Base-by-base conservation (phyloP, 148 eudicot genomes). In the Bassia scoparia region DNA sequence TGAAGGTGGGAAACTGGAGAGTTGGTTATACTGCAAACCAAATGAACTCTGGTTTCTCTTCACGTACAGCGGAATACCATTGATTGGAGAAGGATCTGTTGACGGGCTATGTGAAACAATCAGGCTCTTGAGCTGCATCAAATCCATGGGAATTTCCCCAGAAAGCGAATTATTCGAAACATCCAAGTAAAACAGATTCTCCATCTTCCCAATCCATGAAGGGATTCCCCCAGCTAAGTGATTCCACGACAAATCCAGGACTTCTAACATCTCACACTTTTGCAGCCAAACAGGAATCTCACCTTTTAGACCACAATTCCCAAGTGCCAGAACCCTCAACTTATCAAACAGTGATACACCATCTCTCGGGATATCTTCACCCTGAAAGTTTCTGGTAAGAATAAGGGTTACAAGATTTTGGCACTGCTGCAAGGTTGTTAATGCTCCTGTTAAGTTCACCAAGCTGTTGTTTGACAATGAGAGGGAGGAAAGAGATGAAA, bases 241-340 rank as follows among this genome's bases (percentile, higher is more conserved):
- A 82, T 93, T 93, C 97, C 95, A 90, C 0, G 98, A 93, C 69
- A 93, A 76, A 80, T 93, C 98, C 60, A 90, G 87, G 35, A 91
- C 91, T 86, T 86, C 81, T 76, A 91, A 71, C 61, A 75, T 87
- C 20, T 61, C 46, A 74, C 97, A 89, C 48, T 82, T 73, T 27
- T 26, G 73, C 60, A 91, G 76, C 97, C 97, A 91, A 68, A 13
- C 35, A 54, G 94, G 97, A 56, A 91, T 80, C 73, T 77, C 82
- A 37, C 97, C 97, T 14, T 35, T 78, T 38, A 91, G 81, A 21
- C 81, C 90, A 78, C 97, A 89, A 71, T 87, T 89, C 48, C 87
- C 92, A 10, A 91, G 76, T 5, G 97, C 97, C 70, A 91, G 68
- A 73, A 86, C 56, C 77, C 75, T 78, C 59, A 91, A 75, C 76